These are phyloP conservation scores for Cyberlindnera maritima DNA, from an alignment of 805 yeast species.

Conservation along the genomic window DNA sequence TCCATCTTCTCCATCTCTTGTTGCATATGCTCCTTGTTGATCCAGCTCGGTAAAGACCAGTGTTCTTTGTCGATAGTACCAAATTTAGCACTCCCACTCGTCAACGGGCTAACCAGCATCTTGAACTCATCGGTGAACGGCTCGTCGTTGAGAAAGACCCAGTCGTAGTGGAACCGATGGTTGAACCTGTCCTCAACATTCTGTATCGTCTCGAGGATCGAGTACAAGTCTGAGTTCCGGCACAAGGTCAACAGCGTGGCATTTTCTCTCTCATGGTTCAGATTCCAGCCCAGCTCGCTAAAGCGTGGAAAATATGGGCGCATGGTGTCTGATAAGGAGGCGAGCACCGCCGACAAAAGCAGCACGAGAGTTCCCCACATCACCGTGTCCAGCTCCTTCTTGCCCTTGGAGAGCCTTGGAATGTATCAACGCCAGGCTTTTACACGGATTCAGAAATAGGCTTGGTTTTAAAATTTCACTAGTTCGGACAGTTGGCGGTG, in stretches of 20 bases:
- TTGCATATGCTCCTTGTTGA: conserved; percentile 72
- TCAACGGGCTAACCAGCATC: conserved; percentile 45
- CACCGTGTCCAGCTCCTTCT: too few relatives aligned
- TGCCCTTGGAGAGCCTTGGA: too few relatives aligned
- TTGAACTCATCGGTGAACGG: conserved; percentile 73
- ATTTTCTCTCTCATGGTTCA: conserved; percentile 15
- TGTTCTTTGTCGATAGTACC: conserved; percentile 74
- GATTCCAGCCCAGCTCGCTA: too few relatives aligned
- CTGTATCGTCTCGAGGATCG: conserved; percentile 51
- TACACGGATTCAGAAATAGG: too few relatives aligned
- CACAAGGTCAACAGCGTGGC: conserved; percentile 54
- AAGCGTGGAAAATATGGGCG: too few relatives aligned
- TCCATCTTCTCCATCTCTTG: conserved; percentile 56
- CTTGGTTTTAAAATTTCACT: too few relatives aligned
- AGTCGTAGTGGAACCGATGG: conserved; percentile 71
- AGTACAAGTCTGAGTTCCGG: conserved; percentile 54
- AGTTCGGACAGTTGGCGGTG: too few relatives aligned
- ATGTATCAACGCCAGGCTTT: too few relatives aligned
- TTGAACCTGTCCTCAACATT: conserved; percentile 38
- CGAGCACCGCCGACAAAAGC: too few relatives aligned
- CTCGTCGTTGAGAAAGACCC: conserved; percentile 89
- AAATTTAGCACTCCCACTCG: conserved; percentile 67
- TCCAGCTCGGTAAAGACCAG: conserved; percentile 84
- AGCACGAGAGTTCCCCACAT: too few relatives aligned
- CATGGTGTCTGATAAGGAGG: too few relatives aligned